Evolutionary conservation across 2,329 filamentous ascomycete genomes (phyloP), one percentile per base, ranked within the genome.

Genomic region (Periconia sp.): DNA sequence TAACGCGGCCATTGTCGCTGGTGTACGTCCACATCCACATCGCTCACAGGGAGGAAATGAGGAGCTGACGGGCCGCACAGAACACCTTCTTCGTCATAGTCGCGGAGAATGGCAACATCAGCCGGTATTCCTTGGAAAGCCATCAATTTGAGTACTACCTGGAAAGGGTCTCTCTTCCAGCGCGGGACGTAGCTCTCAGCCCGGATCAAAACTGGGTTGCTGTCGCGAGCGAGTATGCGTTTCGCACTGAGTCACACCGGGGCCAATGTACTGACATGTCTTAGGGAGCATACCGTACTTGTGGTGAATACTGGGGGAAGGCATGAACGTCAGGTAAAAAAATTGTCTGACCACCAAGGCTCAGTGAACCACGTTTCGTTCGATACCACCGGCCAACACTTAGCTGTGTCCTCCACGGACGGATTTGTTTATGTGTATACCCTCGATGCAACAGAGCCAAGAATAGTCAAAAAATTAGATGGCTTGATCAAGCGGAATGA

Each of bases 61-160:
- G 30, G 13, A 15, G 54, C 66, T 71, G 54, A 73, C 48, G 23
- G 31, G 18, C 6, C 41, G 9, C 23, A 15, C 59, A 87, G 84
- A 85, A 93, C 68, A 85, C 89, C 55, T 92, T 90, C 73, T 96
- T 97, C 70, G 85, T 97, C 43, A 86, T 91, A 57, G 94, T 92
- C 27, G 90, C 91, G 18, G 93, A 99, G 74, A 92, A 97, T 76
- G 94, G 95, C 68, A 94, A 89, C n/a, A 91, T 99, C 66, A 96
- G 89, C 79, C 85, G 92, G 64, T 99, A 95, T 78, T 90, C 89
- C n/a, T 82, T 97, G 47, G 81, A 84, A 52, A 85, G 84, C 2
- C 87, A 87, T 65, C 74, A 80, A 27, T 91, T 95, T 75, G 90
- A 96, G 57, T 87, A 88, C 55, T 89, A 95, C 60, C 83, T 99